phyloP scores from a whole-genome alignment of 2,329 filamentous ascomycete species.

The Aspergillus novoparasiticus region DNA sequence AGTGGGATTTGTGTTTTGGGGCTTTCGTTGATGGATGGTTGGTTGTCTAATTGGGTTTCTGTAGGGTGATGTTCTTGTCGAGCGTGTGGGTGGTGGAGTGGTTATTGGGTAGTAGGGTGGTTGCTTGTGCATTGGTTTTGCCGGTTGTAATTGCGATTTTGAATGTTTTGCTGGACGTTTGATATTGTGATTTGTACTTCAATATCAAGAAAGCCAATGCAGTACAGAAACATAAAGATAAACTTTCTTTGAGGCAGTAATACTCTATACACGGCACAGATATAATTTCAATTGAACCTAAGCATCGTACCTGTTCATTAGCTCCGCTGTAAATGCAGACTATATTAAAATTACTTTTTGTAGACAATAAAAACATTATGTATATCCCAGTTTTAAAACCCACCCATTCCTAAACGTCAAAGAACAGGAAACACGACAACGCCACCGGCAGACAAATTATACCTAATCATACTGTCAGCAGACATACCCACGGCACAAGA shows the following conservation, averaged over 20 bases:
- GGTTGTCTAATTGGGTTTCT: too few relatives aligned
- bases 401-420: neutral
- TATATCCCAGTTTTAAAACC: neutral
- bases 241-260: neutral
- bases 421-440: neutral
- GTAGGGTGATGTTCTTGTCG: too few relatives aligned
- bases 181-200: too few relatives aligned
- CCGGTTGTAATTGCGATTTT: too few relatives aligned
- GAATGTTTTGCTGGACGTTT: too few relatives aligned
- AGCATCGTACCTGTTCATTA: neutral
- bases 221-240: neutral
- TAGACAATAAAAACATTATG: neutral
- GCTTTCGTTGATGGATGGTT: too few relatives aligned
- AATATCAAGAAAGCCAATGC: neutral
- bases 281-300: neutral
- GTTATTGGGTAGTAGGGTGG: too few relatives aligned
- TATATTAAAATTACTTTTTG: neutral
- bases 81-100: too few relatives aligned
- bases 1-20: accelerated
- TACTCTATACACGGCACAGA: neutral
- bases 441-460: neutral
- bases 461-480: neutral
- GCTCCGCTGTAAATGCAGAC: neutral
- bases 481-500: neutral
- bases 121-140: too few relatives aligned